Base-by-base conservation (phyloP, 805 yeast genomes). In the Pichia occidentalis region DNA sequence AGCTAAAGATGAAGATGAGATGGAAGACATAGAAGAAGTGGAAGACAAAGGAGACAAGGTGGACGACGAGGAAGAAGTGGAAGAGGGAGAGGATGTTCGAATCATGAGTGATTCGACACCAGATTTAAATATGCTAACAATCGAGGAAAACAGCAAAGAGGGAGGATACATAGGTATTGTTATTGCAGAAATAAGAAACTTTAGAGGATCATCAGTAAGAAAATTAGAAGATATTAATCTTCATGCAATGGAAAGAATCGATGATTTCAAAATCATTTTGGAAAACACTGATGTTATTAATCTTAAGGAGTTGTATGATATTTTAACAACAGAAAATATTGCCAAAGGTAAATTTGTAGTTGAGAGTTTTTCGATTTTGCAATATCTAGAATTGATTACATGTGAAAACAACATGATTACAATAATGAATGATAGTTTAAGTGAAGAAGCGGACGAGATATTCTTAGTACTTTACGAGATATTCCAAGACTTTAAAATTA, bases 101-200 rank as follows among this genome's bases (percentile, higher is more conserved):
- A 9, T 26, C 7, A 34, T 24, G 25, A 39, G 40, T 17, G 50
- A 42, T 23, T 42, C 43, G 2, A 47, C 50, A 1, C 50, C 50
- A 6, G 45, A 47, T 36, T 14, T 48, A 13, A 33, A 40, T 16
- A 37, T 30, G 13, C 36, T 48, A 6, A 45, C 44, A 7, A 37
- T 48, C 24, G 39, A 44, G 6, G 38, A 37, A 24, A 24, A 16
- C 6, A 29, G 17, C 13, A 12, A 10, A 3, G 29, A 34, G 7
- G 43, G 36, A 19, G 36, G 38, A 19, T 26, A 29, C 21, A 13
- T 37, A 13, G 37, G 40, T 18, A 13, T 29, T 3, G 22, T 39
- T 9, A 23, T 36, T 4, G 25, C 26, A 5, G 34, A 29, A 19
- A 7, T 44, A 13, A 9, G 34, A 24, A 11, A 22, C 22, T 9